Evolutionary conservation across 192 early-diverging fungal species (phyloP).

Genomic region (Tieghemiomyces parasiticus): DNA sequence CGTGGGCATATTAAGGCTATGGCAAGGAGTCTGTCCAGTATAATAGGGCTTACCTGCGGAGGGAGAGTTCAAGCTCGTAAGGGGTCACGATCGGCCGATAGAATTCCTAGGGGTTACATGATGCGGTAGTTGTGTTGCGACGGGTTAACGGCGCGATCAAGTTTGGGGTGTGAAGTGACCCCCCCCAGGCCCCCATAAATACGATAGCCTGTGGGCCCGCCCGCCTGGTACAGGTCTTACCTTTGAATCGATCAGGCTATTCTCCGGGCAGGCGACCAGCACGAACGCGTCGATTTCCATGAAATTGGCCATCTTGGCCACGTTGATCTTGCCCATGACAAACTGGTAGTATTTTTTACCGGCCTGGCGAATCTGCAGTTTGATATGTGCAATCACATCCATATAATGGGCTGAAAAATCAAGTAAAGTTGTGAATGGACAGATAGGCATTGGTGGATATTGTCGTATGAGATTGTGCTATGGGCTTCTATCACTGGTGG

Average conservation of each 20-base stretch:
- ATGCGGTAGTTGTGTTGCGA: no score
- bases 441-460: no score
- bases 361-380: conserved; percentile 48
- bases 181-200: no score
- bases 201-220: no score
- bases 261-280: conserved; percentile 88
- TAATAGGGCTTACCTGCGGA: conserved; percentile 35
- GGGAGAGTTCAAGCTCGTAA: conserved; percentile 75
- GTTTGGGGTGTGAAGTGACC: no score
- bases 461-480: no score
- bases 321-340: conserved; percentile 87
- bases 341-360: conserved; percentile 78
- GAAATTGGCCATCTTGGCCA: conserved; percentile 95
- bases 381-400: conserved; percentile 64
- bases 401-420: conserved; percentile 75
- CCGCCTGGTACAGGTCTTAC: no score
- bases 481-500: no score
- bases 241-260: conserved; percentile 79
- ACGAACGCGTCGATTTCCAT: conserved; percentile 89
- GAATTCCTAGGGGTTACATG: conserved; percentile 74
- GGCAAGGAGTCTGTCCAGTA: no score
- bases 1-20: no score
- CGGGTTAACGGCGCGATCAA: no score
- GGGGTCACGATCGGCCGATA: conserved; percentile 87
- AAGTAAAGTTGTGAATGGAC: no score